Percentiles rank a stretch among this genome's conserved stretches.
phyloP scores from a whole-genome alignment of 2,329 filamentous ascomycete species.

The Penicillium sp. region DNA sequence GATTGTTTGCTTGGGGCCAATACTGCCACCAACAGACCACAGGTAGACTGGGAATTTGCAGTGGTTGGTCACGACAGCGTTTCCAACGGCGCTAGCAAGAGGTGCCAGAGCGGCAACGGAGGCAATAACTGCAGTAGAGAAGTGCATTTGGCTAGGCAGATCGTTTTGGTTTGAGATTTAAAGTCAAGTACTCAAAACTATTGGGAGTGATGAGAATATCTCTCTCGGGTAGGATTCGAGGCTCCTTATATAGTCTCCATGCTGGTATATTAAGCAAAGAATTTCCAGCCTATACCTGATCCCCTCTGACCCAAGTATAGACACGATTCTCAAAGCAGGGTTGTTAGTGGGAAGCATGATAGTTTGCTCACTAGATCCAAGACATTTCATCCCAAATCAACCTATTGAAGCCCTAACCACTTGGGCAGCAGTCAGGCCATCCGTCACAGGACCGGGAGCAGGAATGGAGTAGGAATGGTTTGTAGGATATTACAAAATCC shows the following conservation, averaged over 20 bases:
- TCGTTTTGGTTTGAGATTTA: background rate
- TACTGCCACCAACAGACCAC: constrained; percentile 37
- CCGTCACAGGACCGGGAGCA: background rate
- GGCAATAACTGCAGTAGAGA: constrained; percentile 29
- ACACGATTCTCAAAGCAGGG: background rate
- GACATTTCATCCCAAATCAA: constrained; percentile 1
- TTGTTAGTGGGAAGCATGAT: background rate
- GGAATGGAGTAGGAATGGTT: background rate
- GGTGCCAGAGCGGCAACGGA: constrained; percentile 34
- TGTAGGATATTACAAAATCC: background rate
- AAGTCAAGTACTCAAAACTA: constrained; percentile 4
- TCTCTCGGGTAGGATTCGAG: background rate
- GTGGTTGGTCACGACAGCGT: constrained; percentile 41
- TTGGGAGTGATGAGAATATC: background rate
- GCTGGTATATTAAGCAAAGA: background rate
- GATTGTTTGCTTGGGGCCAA: constrained; percentile 32
- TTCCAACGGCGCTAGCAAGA: constrained; percentile 34
- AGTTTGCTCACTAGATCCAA: background rate
- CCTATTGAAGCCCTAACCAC: background rate
- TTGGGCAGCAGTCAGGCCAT: constrained; percentile 5
- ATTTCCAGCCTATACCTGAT: background rate
- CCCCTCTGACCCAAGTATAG: background rate
- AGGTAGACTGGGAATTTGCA: constrained; percentile 39
- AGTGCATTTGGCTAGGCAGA: constrained; percentile 27
- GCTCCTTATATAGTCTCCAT: constrained; percentile 10